A percentile compares a stretch with the other conserved stretches of the same genome.
Evolutionary conservation across 1,284 basidiomycete species (phyloP).

Genomic region (Austroboletus niveus): DNA sequence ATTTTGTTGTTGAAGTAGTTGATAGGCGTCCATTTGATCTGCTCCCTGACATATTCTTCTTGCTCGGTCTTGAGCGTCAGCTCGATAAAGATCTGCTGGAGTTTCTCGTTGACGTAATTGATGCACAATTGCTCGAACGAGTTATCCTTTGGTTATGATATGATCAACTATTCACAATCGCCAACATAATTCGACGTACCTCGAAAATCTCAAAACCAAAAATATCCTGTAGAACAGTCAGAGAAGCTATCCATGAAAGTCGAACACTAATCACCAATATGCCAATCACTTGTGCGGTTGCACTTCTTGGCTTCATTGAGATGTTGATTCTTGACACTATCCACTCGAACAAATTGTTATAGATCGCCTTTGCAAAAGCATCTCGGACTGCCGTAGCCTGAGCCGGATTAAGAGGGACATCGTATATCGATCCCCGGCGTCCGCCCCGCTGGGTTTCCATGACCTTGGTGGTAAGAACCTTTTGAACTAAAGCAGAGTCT

Average conservation of each 20-base stretch:
- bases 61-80: constrained; percentile 98
- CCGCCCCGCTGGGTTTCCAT: constrained; percentile 95
- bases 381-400: constrained; percentile 90
- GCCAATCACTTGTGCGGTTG: constrained; percentile 86
- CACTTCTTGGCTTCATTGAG: constrained; percentile 87
- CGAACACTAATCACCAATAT: constrained; percentile 63
- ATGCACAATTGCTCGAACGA: constrained; percentile 99
- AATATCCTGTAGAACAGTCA: constrained; percentile 66
- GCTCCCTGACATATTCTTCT: constrained; percentile 97
- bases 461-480: constrained; percentile 82
- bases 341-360: constrained; percentile 99
- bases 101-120: constrained; percentile 99
- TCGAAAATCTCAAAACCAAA: constrained; percentile 99
- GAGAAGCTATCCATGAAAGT: background rate
- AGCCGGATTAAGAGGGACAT: constrained; percentile 92
- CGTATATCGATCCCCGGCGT: constrained; percentile 90
- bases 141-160: constrained; percentile 72
- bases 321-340: constrained; percentile 96
- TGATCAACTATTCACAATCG: background rate
- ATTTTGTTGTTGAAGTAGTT: constrained; percentile 97
- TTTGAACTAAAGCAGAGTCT: constrained; percentile 77
- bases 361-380: constrained; percentile 94
- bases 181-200: constrained; percentile 36
- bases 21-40: constrained; percentile 99
- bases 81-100: constrained; percentile 99